Base-by-base conservation (phyloP, 2,329 filamentous ascomycete genomes). In the Cercospora sesami region DNA sequence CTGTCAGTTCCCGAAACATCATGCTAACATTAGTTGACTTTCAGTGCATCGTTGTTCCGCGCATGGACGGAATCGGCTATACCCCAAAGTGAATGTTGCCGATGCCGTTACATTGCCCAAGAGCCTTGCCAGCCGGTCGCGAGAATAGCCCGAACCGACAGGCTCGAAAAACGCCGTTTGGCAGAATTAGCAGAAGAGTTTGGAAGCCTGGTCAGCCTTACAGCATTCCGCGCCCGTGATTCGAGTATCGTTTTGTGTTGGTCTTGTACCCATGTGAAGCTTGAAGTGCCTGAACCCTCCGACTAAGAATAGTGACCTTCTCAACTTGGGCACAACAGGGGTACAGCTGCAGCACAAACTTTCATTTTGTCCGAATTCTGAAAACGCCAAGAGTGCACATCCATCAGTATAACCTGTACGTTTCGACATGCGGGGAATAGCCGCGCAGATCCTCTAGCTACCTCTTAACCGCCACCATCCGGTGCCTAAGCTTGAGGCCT, bases 1-100 rank as follows among this genome's bases (percentile, higher is more conserved):
- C 21, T 60, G 30, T 39, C 33, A 28, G 59, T 61, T 28, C n/a
- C 30, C 57, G 39, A 31, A 23, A 16, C 14, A 28, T 12, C 16
- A 28, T 45, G 59, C 59, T 61, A 61, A 45, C 59, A 61, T 61
- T 36, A 48, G 59, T 26, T n/a, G 31, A 39, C 59, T 45, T 36
- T 39, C 36, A 39, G 36, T 45, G 36, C 31, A 61, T 42, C 7
- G 58, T 51, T 51, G 21, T 23, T 51, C 45, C 4, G 18, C 30
- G 26, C 10, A 23, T 31, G 33, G 28, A 60, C 14, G n/a, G 59
- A 60, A 3, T 14, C 23, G 59, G 33, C 42, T 16, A 61, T 23
- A 48, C 59, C 14, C 16, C 7, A 23, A 61, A 61, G 30, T 61
- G 3, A 5, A 23, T 30, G 21, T 26, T 4, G 10, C 26, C 33